These are phyloP conservation scores for Fusarium marasasianum DNA, from an alignment of 2,329 filamentous ascomycete species.

Conservation along the genomic window DNA sequence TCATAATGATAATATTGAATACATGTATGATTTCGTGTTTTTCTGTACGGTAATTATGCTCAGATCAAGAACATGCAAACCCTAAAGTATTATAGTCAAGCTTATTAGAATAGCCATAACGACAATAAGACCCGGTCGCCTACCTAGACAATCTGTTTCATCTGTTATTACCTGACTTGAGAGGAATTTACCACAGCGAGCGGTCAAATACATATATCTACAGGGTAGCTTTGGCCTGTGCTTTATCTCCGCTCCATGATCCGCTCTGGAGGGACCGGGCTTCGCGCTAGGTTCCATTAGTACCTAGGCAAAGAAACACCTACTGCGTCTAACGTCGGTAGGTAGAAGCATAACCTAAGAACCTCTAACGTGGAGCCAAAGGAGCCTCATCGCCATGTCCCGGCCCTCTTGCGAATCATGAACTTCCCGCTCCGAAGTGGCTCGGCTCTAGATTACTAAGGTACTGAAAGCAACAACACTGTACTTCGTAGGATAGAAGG, in stretches of 20 bases:
- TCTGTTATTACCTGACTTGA: background rate
- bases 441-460: constrained; percentile 7
- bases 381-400: background rate
- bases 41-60: background rate
- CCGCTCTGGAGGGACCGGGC: background rate
- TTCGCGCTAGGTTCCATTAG: background rate
- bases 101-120: background rate
- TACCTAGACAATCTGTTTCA: background rate
- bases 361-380: background rate
- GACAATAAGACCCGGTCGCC: background rate
- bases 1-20: too few species aligned
- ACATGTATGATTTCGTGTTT: too few species aligned
- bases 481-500: background rate
- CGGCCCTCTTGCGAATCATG: background rate
- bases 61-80: background rate
- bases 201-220: background rate
- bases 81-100: background rate
- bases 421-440: constrained; percentile 5
- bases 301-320: background rate
- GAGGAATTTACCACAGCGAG: background rate
- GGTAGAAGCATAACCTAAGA: background rate
- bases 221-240: constrained; percentile 10
- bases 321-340: background rate
- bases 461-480: background rate
- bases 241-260: constrained; percentile 11